phyloP scores from a whole-genome alignment of 2,329 filamentous ascomycete species.

The Venturia asperata region DNA sequence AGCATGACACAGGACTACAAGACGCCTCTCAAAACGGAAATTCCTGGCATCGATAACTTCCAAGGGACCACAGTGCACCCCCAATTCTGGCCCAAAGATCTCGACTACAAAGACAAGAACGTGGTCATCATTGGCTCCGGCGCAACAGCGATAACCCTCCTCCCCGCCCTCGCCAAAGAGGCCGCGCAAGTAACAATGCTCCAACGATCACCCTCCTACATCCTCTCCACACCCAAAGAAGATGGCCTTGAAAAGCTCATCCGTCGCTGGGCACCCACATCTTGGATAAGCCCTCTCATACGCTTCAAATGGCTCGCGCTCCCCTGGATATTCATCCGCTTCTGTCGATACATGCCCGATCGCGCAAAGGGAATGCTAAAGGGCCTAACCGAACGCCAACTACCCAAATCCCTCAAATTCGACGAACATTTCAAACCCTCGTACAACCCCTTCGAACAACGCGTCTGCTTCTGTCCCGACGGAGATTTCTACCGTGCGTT shows the following conservation, averaged over 20 bases:
- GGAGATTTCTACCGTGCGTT: constrained; percentile 52
- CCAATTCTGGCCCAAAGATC: constrained; percentile 66
- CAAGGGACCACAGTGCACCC: constrained; percentile 58
- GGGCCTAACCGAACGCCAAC: constrained; percentile 37
- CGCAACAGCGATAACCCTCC: constrained; percentile 69
- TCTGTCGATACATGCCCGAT: constrained; percentile 49
- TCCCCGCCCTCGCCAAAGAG: constrained; percentile 61
- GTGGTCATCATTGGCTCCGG: constrained; percentile 70
- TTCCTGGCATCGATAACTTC: constrained; percentile 63
- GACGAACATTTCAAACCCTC: constrained; percentile 42
- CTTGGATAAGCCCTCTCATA: constrained; percentile 36
- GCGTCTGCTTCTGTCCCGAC: constrained; percentile 62
- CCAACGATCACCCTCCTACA: constrained; percentile 69
- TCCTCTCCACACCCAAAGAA: constrained; percentile 47
- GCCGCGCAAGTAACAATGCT: constrained; percentile 68
- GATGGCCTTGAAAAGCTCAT: constrained; percentile 32
- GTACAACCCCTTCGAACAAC: constrained; percentile 58
- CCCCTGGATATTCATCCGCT: constrained; percentile 41
- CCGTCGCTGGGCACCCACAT: constrained; percentile 28
- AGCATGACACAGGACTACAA: constrained; percentile 52
- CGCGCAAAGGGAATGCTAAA: constrained; percentile 43
- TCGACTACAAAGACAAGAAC: constrained; percentile 60
- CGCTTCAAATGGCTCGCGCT: constrained; percentile 47
- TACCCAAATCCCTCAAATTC: constrained; percentile 42
- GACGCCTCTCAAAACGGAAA: constrained; percentile 50